phyloP scores from a whole-genome alignment of 2,329 filamentous ascomycete genomes.

The Colletotrichum salicis region DNA sequence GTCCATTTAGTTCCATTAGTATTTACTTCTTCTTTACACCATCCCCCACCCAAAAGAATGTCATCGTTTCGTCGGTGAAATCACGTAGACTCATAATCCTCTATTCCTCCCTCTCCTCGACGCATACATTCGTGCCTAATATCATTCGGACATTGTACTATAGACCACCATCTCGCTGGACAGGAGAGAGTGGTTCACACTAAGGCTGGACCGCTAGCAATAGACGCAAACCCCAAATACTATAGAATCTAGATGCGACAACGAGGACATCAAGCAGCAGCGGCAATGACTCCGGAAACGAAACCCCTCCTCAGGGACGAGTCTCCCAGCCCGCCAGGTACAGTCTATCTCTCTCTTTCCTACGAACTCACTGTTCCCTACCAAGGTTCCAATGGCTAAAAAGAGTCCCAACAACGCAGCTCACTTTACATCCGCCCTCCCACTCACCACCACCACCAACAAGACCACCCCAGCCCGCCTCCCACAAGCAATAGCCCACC shows the following conservation, averaged over 20 bases:
- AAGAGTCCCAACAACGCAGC: constrained; percentile 36
- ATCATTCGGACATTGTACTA: background rate
- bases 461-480: constrained; percentile 43
- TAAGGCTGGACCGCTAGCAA: background rate
- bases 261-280: background rate
- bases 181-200: background rate
- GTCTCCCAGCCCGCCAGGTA: constrained; percentile 9
- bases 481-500: constrained; percentile 81
- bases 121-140: background rate
- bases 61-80: background rate
- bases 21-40: background rate
- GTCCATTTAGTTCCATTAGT: background rate
- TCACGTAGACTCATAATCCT: background rate
- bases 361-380: background rate
- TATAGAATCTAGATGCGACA: background rate
- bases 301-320: constrained; percentile 5
- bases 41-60: background rate
- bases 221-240: background rate
- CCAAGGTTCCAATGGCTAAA: background rate
- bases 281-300: background rate
- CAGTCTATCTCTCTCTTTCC: too few species aligned
- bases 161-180: background rate
- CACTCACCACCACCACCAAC: constrained; percentile 37
- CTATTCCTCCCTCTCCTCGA: background rate
- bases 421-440: constrained; percentile 47